These are phyloP conservation scores for Dentipellis fragilis DNA, from an alignment of 768 basidiomycete genomes.

Conservation along the genomic window DNA sequence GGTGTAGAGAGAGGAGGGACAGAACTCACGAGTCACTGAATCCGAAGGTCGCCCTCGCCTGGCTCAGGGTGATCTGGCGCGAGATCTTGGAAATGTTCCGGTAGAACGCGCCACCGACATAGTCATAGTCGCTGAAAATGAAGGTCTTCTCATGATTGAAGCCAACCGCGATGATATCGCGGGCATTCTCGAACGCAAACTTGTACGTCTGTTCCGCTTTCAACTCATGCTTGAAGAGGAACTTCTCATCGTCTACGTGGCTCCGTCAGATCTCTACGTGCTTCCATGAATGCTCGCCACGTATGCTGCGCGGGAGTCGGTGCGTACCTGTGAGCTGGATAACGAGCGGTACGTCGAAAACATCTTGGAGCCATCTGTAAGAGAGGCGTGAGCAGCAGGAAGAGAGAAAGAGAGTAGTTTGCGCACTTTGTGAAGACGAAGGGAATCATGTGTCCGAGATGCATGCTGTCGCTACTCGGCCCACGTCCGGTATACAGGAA, in stretches of 20 bases:
- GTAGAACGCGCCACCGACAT: slow-evolving; percentile 89
- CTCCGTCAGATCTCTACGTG: neutral
- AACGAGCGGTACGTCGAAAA: slow-evolving; percentile 90
- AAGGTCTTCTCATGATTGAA: slow-evolving; percentile 90
- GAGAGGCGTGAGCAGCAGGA: neutral
- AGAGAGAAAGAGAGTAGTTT: neutral
- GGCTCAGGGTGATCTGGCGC: slow-evolving; percentile 84
- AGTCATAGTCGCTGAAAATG: slow-evolving; percentile 90
- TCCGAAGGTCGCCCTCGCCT: slow-evolving; percentile 92
- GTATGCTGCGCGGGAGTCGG: neutral
- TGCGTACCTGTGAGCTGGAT: slow-evolving; percentile 83
- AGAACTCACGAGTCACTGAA: slow-evolving; percentile 85
- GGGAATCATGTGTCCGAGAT: slow-evolving; percentile 95
- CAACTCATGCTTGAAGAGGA: slow-evolving; percentile 92
- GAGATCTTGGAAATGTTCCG: slow-evolving; percentile 90
- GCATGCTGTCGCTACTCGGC: slow-evolving; percentile 94
- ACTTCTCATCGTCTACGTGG: slow-evolving; percentile 93
- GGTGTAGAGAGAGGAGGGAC: neutral
- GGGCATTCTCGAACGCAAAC: slow-evolving; percentile 81
- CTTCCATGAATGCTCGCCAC: neutral
- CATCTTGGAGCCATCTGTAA: slow-evolving; percentile 88
- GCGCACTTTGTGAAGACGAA: slow-evolving; percentile 94
- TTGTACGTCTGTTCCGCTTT: slow-evolving; percentile 80
- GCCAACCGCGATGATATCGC: slow-evolving; percentile 94
- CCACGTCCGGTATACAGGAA: slow-evolving; percentile 97